Evolutionary conservation across 2,329 filamentous ascomycete species (phyloP).

Genomic region (Aurifilum marmelostoma): DNA sequence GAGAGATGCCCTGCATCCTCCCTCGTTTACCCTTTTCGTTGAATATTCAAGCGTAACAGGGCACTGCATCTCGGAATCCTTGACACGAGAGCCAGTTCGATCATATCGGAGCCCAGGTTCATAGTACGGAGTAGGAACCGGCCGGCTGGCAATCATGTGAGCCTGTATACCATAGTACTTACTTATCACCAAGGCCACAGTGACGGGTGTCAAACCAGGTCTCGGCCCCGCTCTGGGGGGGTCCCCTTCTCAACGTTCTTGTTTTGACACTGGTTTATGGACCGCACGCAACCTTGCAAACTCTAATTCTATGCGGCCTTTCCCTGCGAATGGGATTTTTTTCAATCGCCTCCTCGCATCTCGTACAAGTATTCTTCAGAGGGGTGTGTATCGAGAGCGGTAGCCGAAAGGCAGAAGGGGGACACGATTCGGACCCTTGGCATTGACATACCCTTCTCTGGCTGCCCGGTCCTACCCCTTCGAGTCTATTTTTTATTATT

Average conservation of each 20-base stretch:
- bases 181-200: neutral
- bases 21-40: neutral
- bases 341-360: neutral
- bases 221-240: neutral
- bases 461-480: neutral
- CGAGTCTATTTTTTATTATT: neutral
- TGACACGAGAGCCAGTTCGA: neutral
- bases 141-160: neutral
- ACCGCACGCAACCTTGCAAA: slow-evolving; percentile 3
- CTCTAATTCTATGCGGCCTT: neutral
- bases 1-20: neutral
- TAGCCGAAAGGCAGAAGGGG: neutral
- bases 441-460: neutral
- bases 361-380: neutral
- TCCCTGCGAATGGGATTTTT: neutral
- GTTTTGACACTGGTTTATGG: slow-evolving; percentile 11
- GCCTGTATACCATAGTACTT: no score
- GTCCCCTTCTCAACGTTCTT: slow-evolving; percentile 6
- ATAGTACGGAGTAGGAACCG: neutral
- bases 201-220: neutral
- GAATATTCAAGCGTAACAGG: neutral
- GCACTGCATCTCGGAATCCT: neutral
- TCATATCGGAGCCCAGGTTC: neutral
- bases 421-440: neutral
- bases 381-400: neutral